phyloP scores from a whole-genome alignment of 116 monocot species.

The Iris pallida region DNA sequence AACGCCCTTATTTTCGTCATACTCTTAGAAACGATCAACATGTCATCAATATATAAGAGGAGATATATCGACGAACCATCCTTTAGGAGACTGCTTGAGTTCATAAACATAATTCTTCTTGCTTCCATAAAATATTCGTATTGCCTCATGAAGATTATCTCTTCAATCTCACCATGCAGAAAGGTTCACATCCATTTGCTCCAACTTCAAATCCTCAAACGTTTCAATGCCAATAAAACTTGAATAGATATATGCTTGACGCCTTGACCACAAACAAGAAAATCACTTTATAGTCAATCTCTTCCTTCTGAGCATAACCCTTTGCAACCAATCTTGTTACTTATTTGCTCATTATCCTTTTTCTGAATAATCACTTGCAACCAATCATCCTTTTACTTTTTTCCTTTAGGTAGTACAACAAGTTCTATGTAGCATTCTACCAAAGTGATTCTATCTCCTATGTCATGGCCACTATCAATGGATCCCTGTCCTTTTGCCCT shows the following conservation, averaged over 20 bases:
- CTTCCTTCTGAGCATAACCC: neutral
- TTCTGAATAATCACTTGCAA: neutral
- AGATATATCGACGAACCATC: neutral
- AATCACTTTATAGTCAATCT: neutral
- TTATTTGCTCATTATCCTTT: neutral
- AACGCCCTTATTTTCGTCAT: neutral
- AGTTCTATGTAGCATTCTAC: too few relatives aligned
- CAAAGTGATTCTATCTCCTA: too few relatives aligned
- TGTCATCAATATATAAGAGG: neutral
- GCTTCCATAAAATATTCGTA: neutral
- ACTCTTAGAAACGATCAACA: neutral
- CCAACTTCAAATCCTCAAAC: neutral
- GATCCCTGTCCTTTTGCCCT: too few relatives aligned
- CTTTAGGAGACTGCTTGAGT: neutral
- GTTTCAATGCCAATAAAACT: neutral
- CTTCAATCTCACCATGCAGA: neutral
- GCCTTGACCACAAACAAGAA: neutral
- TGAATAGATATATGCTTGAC: neutral
- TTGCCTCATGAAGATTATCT: neutral
- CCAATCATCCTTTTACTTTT: neutral
- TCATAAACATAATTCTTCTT: neutral
- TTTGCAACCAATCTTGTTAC: neutral
- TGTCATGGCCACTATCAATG: too few relatives aligned
- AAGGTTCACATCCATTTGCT: neutral
- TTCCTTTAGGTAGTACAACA: too few relatives aligned